Conservation (phyloP, 1,139 yeast genomes). For the Saccharomyces hybrid region DNA sequence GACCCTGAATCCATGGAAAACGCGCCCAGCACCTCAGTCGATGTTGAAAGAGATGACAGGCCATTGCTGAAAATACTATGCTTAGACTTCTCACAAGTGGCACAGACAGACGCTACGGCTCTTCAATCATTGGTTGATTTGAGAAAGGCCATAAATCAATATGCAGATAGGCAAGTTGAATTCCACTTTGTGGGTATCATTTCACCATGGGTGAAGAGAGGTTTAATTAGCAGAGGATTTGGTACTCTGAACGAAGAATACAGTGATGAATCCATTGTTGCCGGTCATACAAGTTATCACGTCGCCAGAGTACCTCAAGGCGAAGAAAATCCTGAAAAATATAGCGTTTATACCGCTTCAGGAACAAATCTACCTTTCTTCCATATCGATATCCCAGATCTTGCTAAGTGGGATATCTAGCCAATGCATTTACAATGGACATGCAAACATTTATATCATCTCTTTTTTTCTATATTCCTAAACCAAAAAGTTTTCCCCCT, state of each 20-base stretch:
- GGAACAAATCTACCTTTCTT: slow-evolving; percentile 77
- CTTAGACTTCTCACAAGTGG: slow-evolving; percentile 71
- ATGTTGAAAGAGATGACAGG: slow-evolving; percentile 39
- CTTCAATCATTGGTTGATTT: slow-evolving; percentile 72
- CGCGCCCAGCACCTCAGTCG: slow-evolving; percentile 3
- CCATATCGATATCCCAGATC: slow-evolving; percentile 81
- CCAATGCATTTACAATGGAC: background rate
- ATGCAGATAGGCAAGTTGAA: slow-evolving; percentile 80
- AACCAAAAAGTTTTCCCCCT: background rate
- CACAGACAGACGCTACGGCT: slow-evolving; percentile 72
- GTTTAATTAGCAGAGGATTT: slow-evolving; percentile 68
- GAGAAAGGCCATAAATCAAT: slow-evolving; percentile 60
- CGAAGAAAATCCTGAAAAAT: slow-evolving; percentile 19
- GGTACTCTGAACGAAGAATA: slow-evolving; percentile 47
- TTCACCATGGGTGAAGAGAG: slow-evolving; percentile 82
- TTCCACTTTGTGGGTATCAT: slow-evolving; percentile 82
- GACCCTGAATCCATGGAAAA: slow-evolving; percentile 12
- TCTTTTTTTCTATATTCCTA: background rate
- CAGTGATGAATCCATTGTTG: slow-evolving; percentile 27
- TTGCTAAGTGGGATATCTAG: slow-evolving; percentile 34
- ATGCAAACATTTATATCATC: background rate
- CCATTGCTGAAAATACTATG: slow-evolving; percentile 68
- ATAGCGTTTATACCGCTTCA: slow-evolving; percentile 44
- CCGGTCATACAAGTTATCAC: slow-evolving; percentile 30
- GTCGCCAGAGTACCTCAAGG: slow-evolving; percentile 25